Percentiles rank a stretch among this genome's conserved stretches.
Evolutionary conservation across 352 stramenopile genomes (phyloP).

Genomic region (Phytophthora uliginosa): DNA sequence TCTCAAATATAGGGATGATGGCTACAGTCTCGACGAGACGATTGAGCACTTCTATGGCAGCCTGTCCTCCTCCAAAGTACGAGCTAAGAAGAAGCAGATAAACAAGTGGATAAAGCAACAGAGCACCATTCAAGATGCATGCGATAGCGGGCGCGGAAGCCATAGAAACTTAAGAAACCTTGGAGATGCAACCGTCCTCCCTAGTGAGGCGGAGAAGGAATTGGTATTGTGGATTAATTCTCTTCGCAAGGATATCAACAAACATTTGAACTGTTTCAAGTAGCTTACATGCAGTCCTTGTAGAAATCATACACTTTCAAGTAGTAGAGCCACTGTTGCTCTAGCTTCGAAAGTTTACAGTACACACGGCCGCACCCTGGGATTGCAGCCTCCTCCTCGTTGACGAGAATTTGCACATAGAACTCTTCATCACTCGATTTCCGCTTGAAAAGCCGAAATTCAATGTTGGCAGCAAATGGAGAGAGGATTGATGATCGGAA

Average conservation of each 20-base stretch:
- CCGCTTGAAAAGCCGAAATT: conserved; percentile 51
- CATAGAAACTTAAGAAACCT: not conserved
- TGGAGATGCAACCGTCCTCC: not conserved
- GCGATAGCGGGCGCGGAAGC: not conserved
- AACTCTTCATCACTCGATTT: conserved; percentile 24
- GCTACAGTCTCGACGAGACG: not conserved
- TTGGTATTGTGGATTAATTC: conserved; percentile 1
- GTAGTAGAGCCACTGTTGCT: conserved; percentile 46
- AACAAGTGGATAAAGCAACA: not conserved
- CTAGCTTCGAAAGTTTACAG: conserved; percentile 38
- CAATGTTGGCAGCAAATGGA: conserved; percentile 63
- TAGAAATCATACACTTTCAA: conserved; percentile 47
- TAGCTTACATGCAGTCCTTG: conserved; percentile 33
- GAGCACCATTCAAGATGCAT: not conserved
- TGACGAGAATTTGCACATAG: conserved; percentile 58
- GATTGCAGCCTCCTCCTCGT: conserved; percentile 43
- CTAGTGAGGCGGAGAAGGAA: not conserved
- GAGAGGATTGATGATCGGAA: conserved; percentile 54
- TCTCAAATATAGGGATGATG: conserved; percentile 1
- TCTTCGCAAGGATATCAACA: conserved; percentile 2
- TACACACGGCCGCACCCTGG: conserved; percentile 33
- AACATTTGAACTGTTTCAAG: not conserved
- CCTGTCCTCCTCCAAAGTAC: not conserved
- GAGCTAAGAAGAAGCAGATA: no score
- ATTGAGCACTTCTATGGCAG: conserved; percentile 7